Percentiles rank a stretch among this genome's conserved stretches.
phyloP scores from a whole-genome alignment of 768 basidiomycete genomes.

The Rhodotorula babjevae region DNA sequence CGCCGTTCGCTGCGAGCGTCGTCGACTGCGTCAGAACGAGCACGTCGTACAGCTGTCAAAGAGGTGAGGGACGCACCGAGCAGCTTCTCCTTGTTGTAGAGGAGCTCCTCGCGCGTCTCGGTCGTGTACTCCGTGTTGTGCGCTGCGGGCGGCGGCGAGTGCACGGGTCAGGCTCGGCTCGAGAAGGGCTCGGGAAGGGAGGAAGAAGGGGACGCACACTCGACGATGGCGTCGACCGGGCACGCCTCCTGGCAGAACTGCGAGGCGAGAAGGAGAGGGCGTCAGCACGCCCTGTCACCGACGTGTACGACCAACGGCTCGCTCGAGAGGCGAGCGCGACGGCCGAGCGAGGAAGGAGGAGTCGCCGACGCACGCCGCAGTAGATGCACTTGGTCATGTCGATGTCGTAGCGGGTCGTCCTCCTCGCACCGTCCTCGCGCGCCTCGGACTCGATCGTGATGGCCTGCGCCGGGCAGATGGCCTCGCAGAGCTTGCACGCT shows the following conservation, averaged over 20 bases:
- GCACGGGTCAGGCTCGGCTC: not conserved
- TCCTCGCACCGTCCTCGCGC: conserved; percentile 85
- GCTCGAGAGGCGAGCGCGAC: not conserved
- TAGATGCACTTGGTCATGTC: conserved; percentile 99
- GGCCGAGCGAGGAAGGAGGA: not conserved
- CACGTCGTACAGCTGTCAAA: too few relatives aligned
- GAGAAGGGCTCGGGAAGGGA: conserved; percentile 11
- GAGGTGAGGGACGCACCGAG: conserved; percentile 53
- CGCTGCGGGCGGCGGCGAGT: conserved; percentile 52
- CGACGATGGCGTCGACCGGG: conserved; percentile 98
- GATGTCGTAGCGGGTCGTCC: conserved; percentile 98
- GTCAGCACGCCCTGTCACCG: not conserved
- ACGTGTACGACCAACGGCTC: too few relatives aligned
- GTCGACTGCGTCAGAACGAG: not conserved
- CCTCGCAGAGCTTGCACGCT: conserved; percentile 99
- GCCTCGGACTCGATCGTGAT: conserved; percentile 99
- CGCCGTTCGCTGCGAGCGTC: conserved; percentile 61
- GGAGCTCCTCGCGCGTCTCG: conserved; percentile 93
- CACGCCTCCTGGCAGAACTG: conserved; percentile 97
- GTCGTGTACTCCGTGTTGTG: conserved; percentile 97
- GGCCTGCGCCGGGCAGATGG: conserved; percentile 97
- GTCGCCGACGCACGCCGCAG: conserved; percentile 61
- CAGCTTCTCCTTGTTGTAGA: conserved; percentile 99
- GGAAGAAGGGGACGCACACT: conserved; percentile 58
- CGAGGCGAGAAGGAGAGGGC: not conserved